phyloP scores from a whole-genome alignment of 2,329 filamentous ascomycete genomes.

The Aspergillus pseudoviridinutans region DNA sequence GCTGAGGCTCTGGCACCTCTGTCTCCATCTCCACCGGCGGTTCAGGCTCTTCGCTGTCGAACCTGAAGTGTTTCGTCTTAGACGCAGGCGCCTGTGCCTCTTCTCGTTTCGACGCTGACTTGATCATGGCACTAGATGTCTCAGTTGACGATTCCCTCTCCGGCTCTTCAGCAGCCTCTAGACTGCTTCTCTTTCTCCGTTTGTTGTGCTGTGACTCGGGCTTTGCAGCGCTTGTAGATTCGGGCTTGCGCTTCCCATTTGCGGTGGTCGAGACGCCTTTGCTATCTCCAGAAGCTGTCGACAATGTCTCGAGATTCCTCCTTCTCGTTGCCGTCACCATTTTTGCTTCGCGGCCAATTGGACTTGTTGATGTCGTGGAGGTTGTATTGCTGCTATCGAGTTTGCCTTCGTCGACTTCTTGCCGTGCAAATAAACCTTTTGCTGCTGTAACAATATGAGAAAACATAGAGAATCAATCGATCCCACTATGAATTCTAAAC shows the following conservation, averaged over 20 bases:
- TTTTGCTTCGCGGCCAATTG: constrained; percentile 16
- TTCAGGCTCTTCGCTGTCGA: constrained; percentile 40
- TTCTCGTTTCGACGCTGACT: constrained; percentile 11
- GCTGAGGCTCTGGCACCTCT: constrained; percentile 18
- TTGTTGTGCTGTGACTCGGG: constrained; percentile 28
- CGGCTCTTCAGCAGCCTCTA: constrained; percentile 16
- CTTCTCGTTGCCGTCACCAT: constrained; percentile 36
- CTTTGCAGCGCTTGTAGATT: constrained; percentile 16
- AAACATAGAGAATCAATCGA: constrained; percentile 34
- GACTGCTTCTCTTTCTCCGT: constrained; percentile 29
- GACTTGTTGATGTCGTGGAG: constrained; percentile 9
- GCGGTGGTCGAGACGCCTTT: constrained; percentile 11
- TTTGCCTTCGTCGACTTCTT: constrained; percentile 21
- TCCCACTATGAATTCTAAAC: constrained; percentile 2
- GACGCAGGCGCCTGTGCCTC: constrained; percentile 11
- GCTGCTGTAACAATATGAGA: constrained; percentile 40
- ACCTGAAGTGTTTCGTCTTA: constrained; percentile 34
- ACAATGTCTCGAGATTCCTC: constrained; percentile 7
- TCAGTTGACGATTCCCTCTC: constrained; percentile 11
- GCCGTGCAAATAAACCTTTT: constrained; percentile 38
- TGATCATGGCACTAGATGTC: constrained; percentile 3
- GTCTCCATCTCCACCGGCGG: constrained; percentile 15
- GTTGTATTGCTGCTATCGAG: constrained; percentile 4
- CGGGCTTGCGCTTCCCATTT: constrained; percentile 34
- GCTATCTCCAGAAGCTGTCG: background rate